Base-by-base conservation (phyloP, 148 eudicot genomes). In the Camellia lanceoleosa region DNA sequence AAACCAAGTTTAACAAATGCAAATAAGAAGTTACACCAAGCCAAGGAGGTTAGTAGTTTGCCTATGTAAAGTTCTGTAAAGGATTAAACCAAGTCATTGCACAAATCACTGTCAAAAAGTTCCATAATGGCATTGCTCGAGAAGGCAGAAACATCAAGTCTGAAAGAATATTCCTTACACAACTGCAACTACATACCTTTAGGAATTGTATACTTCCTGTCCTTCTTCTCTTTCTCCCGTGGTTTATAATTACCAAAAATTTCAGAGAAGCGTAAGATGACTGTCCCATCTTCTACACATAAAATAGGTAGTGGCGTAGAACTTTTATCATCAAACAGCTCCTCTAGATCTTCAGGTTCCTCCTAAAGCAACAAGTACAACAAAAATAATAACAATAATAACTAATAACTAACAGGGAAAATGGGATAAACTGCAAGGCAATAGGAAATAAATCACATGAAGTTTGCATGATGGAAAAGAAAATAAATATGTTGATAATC, bases 201-300 rank as follows among this genome's bases (percentile, higher is more conserved):
- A 82, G 86, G 81, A 79, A 91, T 76, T 47, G 88, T 74, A 74
- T 90, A 89, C 77, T 82, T 82, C 64, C 76, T 89, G 55, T 90
- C 98, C 86, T 89, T 89, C 81, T 86, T 90, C 81, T 83, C 89
- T 82, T 87, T 93, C 79, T 86, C 92, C 71, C 83, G 61, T 43
- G 98, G 91, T 80, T 89, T 89, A 72, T 86, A 85, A 82, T 92
- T 88, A 76, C 95, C 98, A 86, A 96, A 96, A 71, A 96, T 96
- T 90, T 96, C 99, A 76, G 99, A 96, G 82, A 96, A 94, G 23
- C 92, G 89, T 76, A 96, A 81, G 76, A 96, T 94, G 68, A 89
- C 85, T 79, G 77, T 80, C 78, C 99, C 99, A 84, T 92, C 92
- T 85, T 92, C 98, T 58, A 86, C 71, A 67, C 88, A 96, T 80